Evolutionary conservation across 495 filamentous ascomycete species (phyloP).

Genomic region (Barbatosphaeria neglecta): DNA sequence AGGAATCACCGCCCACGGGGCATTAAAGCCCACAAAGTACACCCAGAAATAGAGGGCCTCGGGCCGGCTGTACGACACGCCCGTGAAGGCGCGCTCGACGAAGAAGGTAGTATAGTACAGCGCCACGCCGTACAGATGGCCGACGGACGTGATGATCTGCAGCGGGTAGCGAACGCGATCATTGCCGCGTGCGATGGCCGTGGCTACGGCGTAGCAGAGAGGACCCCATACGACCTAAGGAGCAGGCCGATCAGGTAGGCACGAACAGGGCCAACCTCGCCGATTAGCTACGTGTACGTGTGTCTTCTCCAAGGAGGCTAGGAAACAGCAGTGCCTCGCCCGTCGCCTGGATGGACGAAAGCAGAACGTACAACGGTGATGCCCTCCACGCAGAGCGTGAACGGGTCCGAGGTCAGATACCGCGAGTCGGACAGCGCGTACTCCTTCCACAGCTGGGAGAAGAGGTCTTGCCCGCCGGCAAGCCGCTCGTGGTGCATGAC

Average conservation of each 20-base stretch:
- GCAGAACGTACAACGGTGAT: conserved; percentile 63
- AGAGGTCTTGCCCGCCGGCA: conserved; percentile 32
- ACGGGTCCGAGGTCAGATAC: conserved; percentile 65
- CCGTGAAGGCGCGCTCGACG: conserved; percentile 49
- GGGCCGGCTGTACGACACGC: conserved; percentile 55
- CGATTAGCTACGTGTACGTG: too few relatives aligned
- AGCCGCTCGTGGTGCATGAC: conserved; percentile 47
- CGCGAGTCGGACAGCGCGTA: conserved; percentile 75
- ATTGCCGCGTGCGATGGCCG: conserved; percentile 44
- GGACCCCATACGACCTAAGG: conserved; percentile 57
- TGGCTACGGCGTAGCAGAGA: conserved; percentile 57
- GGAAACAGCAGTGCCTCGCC: too few relatives aligned
- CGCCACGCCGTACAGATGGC: conserved; percentile 75
- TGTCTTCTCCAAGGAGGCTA: too few relatives aligned
- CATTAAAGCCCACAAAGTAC: conserved; percentile 79
- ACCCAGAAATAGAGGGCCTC: conserved; percentile 78
- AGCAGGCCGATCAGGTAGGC: neutral
- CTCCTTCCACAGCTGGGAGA: conserved; percentile 82
- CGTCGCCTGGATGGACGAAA: too few relatives aligned
- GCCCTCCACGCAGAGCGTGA: conserved; percentile 75
- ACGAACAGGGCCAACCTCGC: too few relatives aligned
- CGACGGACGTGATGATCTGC: conserved; percentile 61
- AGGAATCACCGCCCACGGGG: conserved; percentile 76
- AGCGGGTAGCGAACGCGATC: conserved; percentile 49
- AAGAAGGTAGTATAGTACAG: conserved; percentile 78